phyloP scores from a whole-genome alignment of 1,139 yeast genomes.

The Kurtzmaniella quercitrusa region DNA sequence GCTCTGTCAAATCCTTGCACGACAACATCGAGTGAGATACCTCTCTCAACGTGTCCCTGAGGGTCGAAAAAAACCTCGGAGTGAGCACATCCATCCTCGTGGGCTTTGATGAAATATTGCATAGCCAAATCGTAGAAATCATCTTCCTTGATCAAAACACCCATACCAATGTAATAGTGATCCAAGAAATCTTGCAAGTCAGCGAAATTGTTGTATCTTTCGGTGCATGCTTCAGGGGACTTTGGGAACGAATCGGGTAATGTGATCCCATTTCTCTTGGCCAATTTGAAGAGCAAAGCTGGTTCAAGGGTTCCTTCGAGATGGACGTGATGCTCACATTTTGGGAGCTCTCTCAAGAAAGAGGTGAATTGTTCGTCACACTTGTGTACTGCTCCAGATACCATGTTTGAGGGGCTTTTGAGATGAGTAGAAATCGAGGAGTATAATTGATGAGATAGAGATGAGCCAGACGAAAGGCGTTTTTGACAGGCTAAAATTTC shows the following conservation, averaged over 20 bases:
- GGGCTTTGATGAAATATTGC: constrained; percentile 61
- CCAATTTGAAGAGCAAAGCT: constrained; percentile 59
- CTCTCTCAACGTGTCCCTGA: constrained; percentile 74
- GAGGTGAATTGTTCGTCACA: constrained; percentile 6
- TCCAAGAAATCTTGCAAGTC: constrained; percentile 74
- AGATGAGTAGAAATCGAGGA: neutral
- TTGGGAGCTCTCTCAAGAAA: constrained; percentile 65
- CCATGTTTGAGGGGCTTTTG: neutral
- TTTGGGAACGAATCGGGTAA: constrained; percentile 62
- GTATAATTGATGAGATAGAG: neutral
- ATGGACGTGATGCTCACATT: constrained; percentile 82
- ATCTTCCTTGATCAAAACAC: constrained; percentile 57
- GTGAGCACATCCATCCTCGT: constrained; percentile 57
- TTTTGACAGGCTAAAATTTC: neutral
- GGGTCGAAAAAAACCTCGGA: constrained; percentile 80
- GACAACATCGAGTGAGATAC: constrained; percentile 53
- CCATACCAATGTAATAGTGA: constrained; percentile 75
- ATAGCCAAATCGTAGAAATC: constrained; percentile 75
- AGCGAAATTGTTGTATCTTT: constrained; percentile 54
- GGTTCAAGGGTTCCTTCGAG: constrained; percentile 81
- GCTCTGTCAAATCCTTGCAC: constrained; percentile 64
- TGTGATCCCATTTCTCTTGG: constrained; percentile 49
- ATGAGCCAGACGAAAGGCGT: neutral
- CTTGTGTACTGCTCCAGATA: constrained; percentile 5
- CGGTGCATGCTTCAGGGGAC: constrained; percentile 47